A percentile compares a stretch with the other conserved stretches of the same genome.
Evolutionary conservation across 2,329 filamentous ascomycete genomes (phyloP).

Genomic region (Diaporthe batatas): DNA sequence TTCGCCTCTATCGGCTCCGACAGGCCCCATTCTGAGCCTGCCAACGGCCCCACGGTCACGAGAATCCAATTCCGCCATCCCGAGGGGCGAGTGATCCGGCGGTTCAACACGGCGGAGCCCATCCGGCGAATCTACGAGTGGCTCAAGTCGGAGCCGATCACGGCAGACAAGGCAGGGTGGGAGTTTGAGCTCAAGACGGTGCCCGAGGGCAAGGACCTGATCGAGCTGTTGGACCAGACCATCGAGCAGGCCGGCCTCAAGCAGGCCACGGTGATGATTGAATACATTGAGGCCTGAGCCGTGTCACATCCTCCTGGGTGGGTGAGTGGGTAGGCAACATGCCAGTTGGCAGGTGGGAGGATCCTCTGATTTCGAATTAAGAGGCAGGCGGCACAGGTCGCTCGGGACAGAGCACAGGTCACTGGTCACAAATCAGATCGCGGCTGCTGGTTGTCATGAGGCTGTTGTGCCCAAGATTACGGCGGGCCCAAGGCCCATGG

Average conservation of each 20-base stretch:
- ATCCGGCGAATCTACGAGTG: conserved; percentile 93
- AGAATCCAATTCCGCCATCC: conserved; percentile 94
- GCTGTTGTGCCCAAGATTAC: not conserved
- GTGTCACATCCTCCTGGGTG: not conserved
- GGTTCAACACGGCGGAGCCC: conserved; percentile 82
- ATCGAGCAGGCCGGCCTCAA: conserved; percentile 88
- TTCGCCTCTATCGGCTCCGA: conserved; percentile 81
- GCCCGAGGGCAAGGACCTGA: conserved; percentile 82
- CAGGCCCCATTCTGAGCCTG: conserved; percentile 83
- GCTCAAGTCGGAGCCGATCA: conserved; percentile 87
- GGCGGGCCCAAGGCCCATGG: not conserved
- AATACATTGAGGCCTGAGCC: conserved; percentile 60
- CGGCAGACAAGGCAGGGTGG: conserved; percentile 79
- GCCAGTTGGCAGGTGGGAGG: not conserved
- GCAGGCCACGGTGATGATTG: conserved; percentile 95
- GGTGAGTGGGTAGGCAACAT: not conserved
- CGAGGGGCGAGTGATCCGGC: conserved; percentile 84
- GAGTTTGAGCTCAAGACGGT: conserved; percentile 91
- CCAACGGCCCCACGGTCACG: conserved; percentile 78
- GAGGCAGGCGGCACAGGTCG: not conserved
- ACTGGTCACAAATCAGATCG: conserved; percentile 14
- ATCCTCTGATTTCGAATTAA: not conserved
- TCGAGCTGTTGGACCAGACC: conserved; percentile 78
- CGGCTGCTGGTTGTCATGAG: not conserved
- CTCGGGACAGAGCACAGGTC: not conserved